Evolutionary conservation across 2,329 filamentous ascomycete species (phyloP), one percentile per base, ranked within the genome.

Genomic region (Calonectria montana): DNA sequence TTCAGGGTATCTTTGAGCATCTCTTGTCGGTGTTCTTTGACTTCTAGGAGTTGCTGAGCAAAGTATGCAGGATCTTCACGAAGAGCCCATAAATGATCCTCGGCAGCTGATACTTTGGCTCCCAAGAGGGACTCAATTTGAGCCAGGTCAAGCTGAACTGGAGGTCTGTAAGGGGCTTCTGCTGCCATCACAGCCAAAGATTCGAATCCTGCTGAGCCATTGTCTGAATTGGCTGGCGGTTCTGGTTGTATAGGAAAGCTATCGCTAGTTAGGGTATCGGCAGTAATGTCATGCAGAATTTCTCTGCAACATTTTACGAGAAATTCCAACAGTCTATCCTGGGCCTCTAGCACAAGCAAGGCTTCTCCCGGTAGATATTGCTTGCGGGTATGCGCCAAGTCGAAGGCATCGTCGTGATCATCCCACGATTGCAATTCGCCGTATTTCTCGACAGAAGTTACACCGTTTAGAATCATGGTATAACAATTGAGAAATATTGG

Each of bases 61-160:
- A 91, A 92, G 79, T 91, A 91, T 0, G 80, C 80, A 0, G 90
- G 90, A 76, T 92, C 91, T 74, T 92, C 90, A 9, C 90, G 84
- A 3, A 92, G 80, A 0, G 84, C 76, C 85, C 86, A 89, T 0
- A 91, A 50, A 74, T 91, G 88, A 77, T 92, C 89, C 67, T 89
- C 85, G 0, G 85, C 84, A 4, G 83, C 83, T 0, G 82, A 76
- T 0, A 75, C 75, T 71, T 82, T 85, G 0, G 87, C 87, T 2
- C 76, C 77, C 0, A 90, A 80, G 4, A 91, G 75, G 1, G 80
- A 77, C 45, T 84, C 80, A 0, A 92, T 80, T 0, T 84, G 83
- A 0, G 61, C 73, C 1, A 91, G 78, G 72, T 91, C 84, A 0
- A 91, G 77, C 2, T 78, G 74, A 0, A 83, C 81, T 1, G 90